Evolutionary conservation across 2,329 filamentous ascomycete genomes (phyloP), one percentile per base, ranked within the genome.

Genomic region (Pleoardoris graminearum): DNA sequence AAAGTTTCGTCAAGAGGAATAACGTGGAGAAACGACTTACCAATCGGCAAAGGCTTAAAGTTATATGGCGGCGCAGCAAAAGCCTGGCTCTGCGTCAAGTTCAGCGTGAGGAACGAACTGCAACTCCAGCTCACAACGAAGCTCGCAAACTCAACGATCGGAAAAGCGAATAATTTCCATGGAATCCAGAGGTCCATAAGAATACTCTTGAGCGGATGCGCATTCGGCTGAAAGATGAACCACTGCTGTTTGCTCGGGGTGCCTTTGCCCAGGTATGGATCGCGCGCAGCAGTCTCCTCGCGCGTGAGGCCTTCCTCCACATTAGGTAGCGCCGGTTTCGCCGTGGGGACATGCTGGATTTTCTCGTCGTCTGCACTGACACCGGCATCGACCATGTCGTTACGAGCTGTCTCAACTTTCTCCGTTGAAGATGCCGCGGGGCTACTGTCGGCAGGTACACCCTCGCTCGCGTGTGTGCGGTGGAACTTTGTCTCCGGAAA

Each of bases 401-500:
- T 50, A 3, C 48, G 51, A 7, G 45, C 48, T 1, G 54, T 43
- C 6, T 48, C 47, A 1, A 35, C 58, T 50, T 72, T 71, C 33
- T 72, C 63, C 46, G 23, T 60, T 21, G 25, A 61, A 8, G 14
- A 53, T 33, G 46, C 50, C 38, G 23, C 23, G 12, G 45, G 38
- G 36, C 37, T 49, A 3, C 1, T 25, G 6, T 27, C 32, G 12
- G 37, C 10, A 22, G 7, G 54, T 1, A 49, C 22, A 2, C 68
- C 42, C 17, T 71, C 66, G 10, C 65, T 54, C 2, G 68, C 69
- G 47, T 77, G 73, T 3, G 57, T 53, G 11, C 84, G 80, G 50
- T 81, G 77, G 72, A 79, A 87, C 55, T 81, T 82, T 0, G 85
- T 87, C 65, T 87, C 85, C 0, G 85, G 85, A 60, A 86, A 86